Percentiles rank a stretch among this genome's conserved stretches.
phyloP scores from a whole-genome alignment of 345 rosid species.

The Citrus trifoliata region DNA sequence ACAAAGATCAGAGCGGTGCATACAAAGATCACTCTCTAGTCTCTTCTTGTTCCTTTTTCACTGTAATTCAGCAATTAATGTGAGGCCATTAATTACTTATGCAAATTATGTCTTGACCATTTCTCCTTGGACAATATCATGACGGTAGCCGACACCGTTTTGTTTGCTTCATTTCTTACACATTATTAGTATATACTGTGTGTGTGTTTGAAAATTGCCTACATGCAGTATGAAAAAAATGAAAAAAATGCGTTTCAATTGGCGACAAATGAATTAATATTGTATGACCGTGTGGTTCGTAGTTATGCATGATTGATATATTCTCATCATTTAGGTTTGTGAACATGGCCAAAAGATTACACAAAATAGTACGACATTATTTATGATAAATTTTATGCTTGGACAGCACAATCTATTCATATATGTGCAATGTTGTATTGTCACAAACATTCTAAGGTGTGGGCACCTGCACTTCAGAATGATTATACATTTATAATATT shows the following conservation, averaged over 20 bases:
- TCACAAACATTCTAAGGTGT: too few species aligned
- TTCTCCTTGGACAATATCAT: background rate
- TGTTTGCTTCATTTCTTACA: too few species aligned
- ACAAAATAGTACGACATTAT: background rate
- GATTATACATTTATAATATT: too few species aligned
- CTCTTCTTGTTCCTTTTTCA: background rate
- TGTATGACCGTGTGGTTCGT: background rate
- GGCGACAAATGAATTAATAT: background rate
- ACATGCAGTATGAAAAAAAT: background rate
- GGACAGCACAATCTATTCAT: background rate
- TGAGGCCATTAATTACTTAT: background rate
- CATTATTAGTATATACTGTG: too few species aligned
- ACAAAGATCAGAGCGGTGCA: background rate
- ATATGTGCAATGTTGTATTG: background rate
- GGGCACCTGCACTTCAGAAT: too few species aligned
- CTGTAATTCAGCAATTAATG: background rate
- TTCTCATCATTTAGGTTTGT: background rate
- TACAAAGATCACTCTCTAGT: background rate
- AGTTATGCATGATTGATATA: background rate
- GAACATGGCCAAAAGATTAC: background rate
- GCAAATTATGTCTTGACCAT: background rate
- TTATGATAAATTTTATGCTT: background rate
- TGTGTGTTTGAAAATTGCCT: background rate
- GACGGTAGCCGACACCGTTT: too few species aligned
- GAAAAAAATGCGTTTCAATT: background rate